Base-by-base conservation (phyloP, 805 yeast genomes). In the Yarrowia sp. region DNA sequence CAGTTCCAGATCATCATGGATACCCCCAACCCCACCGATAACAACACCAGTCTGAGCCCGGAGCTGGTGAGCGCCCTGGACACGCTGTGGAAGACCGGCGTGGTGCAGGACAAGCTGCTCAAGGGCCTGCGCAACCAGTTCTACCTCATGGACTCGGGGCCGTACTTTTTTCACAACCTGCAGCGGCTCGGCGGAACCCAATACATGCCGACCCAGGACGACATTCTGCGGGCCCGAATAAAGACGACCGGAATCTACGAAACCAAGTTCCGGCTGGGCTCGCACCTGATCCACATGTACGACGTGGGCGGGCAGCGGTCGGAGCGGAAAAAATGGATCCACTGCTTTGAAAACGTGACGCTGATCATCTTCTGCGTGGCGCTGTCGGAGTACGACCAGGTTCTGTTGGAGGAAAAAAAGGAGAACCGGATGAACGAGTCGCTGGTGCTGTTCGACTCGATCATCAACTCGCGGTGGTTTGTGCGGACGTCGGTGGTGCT, bases 241-340 rank as follows among this genome's bases (percentile, higher is more conserved):
- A 93, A 91, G 79, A 93, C 98, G 0, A 89, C 96, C 0, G 97
- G 98, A 78, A 91, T 93, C 24, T 91, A 88, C 73, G 97, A 92
- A 76, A 87, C 91, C 69, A 82, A 84, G 68, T 90, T 93, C 73
- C 87, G 86, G 69, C 84, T 92, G 85, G 92, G 90, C 53, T 87
- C 86, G 34, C 76, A 87, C 47, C 83, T 84, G 72, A 79, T 88
- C 61, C 90, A 87, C 73, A 81, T 89, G 72, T 87, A 81, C 74
- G 98, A 93, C 77, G 97, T 93, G 58, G 98, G 98, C 70, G 98
- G 98, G 1, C 99, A 95, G 78, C 83, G 99, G 73, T 87, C 96
- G 3, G 99, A 95, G 80, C 87, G 99, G 66, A 91, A 90, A 74
- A 94, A 95, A 78, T 95, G 99, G 99, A 92, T 95, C 70, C 96